Conservation (phyloP, 768 basidiomycete species). For the Amylocystis lapponica region DNA sequence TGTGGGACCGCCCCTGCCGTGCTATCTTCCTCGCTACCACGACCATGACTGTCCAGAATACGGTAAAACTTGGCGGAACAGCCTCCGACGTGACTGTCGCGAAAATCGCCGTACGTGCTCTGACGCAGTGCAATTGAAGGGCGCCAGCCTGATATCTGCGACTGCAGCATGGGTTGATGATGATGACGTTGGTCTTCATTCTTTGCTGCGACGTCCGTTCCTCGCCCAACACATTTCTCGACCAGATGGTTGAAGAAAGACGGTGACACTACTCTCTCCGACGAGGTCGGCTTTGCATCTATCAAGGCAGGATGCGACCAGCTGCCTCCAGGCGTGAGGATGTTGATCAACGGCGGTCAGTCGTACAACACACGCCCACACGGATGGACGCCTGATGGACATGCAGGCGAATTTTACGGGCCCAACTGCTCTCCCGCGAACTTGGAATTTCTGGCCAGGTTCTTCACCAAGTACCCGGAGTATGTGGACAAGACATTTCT, state of each 20-base stretch:
- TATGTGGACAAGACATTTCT: conserved; percentile 40
- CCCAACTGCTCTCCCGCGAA: conserved; percentile 34
- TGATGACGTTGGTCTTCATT: conserved; percentile 40
- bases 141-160: not conserved
- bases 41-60: not conserved
- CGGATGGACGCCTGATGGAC: conserved; percentile 8
- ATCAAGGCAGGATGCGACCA: conserved; percentile 46
- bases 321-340: conserved; percentile 36
- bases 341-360: conserved; percentile 44
- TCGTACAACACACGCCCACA: not conserved
- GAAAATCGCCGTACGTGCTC: conserved; percentile 31
- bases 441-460: conserved; percentile 41
- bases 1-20: too few relatives aligned
- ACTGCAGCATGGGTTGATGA: conserved; percentile 46
- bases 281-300: conserved; percentile 53
- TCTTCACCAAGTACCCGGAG: conserved; percentile 40
- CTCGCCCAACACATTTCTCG: not conserved
- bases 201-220: not conserved
- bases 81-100: conserved; percentile 32
- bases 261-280: conserved; percentile 34
- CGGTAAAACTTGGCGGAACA: conserved; percentile 20
- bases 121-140: not conserved
- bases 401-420: conserved; percentile 52
- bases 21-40: too few relatives aligned
- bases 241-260: conserved; percentile 24